Conservation (phyloP, 2,329 filamentous ascomycete genomes). For the Monosporascus sp. region DNA sequence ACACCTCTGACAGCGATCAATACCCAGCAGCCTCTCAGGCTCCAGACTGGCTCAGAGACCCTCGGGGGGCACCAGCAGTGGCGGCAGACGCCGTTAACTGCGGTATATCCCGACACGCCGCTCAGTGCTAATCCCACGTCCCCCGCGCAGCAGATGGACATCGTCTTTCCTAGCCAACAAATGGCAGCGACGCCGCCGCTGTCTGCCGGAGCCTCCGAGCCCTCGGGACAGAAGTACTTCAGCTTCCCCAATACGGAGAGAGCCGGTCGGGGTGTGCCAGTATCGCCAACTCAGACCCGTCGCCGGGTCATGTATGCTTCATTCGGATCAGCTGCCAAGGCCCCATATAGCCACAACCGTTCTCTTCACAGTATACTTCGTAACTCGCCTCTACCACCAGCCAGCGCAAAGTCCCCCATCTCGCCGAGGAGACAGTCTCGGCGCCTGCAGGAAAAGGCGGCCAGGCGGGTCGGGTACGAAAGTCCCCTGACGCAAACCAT, state of each 20-base stretch:
- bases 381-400: conserved; percentile 58
- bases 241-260: conserved; percentile 37
- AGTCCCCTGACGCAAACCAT: conserved; percentile 60
- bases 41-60: conserved; percentile 31
- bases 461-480: conserved; percentile 56
- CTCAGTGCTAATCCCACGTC: conserved; percentile 46
- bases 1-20: conserved; percentile 47
- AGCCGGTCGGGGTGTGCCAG: conserved; percentile 14
- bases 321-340: conserved; percentile 22
- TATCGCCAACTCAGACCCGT: conserved; percentile 33
- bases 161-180: conserved; percentile 44
- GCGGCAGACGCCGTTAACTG: conserved; percentile 39
- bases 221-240: conserved; percentile 37
- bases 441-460: conserved; percentile 49
- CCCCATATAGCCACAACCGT: conserved; percentile 55
- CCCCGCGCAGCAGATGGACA: conserved; percentile 38
- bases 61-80: conserved; percentile 27
- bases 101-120: conserved; percentile 49
- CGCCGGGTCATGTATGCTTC: conserved; percentile 32
- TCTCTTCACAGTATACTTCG: conserved; percentile 59
- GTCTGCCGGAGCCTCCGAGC: conserved; percentile 47
- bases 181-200: conserved; percentile 57
- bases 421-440: conserved; percentile 51
- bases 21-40: conserved; percentile 32
- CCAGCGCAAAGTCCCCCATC: conserved; percentile 42